A percentile compares a stretch with the other conserved stretches of the same genome.
These are phyloP conservation scores for Fusarium secorum DNA, from an alignment of 2,329 filamentous ascomycete genomes.

Conservation along the genomic window DNA sequence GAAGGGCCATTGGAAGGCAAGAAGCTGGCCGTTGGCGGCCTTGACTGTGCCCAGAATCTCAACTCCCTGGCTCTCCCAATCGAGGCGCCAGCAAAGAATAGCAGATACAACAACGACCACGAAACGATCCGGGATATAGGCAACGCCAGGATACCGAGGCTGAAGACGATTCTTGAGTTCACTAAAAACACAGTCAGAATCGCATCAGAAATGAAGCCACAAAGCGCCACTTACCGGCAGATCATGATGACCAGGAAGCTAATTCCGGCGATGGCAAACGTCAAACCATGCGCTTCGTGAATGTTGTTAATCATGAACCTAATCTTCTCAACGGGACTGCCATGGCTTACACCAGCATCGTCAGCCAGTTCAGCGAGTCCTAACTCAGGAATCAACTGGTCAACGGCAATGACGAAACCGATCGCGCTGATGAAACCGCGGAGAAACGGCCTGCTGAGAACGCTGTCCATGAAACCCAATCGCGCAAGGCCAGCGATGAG, in stretches of 20 bases:
- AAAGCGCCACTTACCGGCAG: slow-evolving; percentile 67
- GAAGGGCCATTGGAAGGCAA: slow-evolving; percentile 89
- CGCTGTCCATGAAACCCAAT: slow-evolving; percentile 91
- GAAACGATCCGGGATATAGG: slow-evolving; percentile 92
- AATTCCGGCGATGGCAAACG: slow-evolving; percentile 76
- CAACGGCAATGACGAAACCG: slow-evolving; percentile 93
- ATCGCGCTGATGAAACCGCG: slow-evolving; percentile 97
- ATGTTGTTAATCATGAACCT: slow-evolving; percentile 77
- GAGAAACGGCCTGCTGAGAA: slow-evolving; percentile 90
- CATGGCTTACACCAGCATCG: slow-evolving; percentile 74
- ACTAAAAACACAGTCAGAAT: slow-evolving; percentile 52
- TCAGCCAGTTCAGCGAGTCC: slow-evolving; percentile 75
- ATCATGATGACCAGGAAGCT: slow-evolving; percentile 91
- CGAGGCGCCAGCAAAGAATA: slow-evolving; percentile 76
- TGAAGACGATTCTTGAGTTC: slow-evolving; percentile 84
- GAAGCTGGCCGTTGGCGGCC: slow-evolving; percentile 72
- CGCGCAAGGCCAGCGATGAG: slow-evolving; percentile 85
- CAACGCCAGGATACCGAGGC: slow-evolving; percentile 78
- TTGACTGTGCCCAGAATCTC: slow-evolving; percentile 85
- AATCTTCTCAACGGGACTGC: slow-evolving; percentile 86
- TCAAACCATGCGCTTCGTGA: slow-evolving; percentile 74
- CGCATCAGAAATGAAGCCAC: not conserved
- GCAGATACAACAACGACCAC: slow-evolving; percentile 86
- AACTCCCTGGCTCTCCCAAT: slow-evolving; percentile 82
- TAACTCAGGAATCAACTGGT: slow-evolving; percentile 91